phyloP scores from a whole-genome alignment of 2,329 filamentous ascomycete species.

The Neonectria punicea region DNA sequence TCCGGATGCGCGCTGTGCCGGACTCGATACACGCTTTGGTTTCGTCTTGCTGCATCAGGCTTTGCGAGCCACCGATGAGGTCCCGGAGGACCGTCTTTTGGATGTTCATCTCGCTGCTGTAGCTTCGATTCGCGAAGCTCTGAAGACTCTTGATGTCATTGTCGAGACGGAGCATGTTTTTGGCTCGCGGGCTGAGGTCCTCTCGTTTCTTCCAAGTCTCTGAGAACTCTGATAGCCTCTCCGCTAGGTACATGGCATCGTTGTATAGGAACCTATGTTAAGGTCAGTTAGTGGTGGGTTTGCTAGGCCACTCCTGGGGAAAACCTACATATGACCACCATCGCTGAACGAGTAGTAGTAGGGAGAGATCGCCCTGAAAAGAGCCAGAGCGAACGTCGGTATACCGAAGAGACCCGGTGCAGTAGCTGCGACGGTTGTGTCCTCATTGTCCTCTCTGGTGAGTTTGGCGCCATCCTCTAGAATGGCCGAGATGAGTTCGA shows the following conservation, averaged over 20 bases:
- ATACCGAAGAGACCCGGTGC: conserved; percentile 76
- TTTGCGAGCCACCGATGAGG: conserved; percentile 69
- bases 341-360: conserved; percentile 74
- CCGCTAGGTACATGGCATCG: conserved; percentile 71
- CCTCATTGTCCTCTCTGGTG: conserved; percentile 61
- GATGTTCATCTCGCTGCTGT: conserved; percentile 68
- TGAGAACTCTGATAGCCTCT: conserved; percentile 62
- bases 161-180: conserved; percentile 66
- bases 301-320: too few species aligned
- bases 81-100: conserved; percentile 72
- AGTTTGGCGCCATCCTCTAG: conserved; percentile 71
- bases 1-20: conserved; percentile 63
- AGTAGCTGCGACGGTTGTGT: conserved; percentile 71
- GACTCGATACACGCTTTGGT: conserved; percentile 63
- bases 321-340: conserved; percentile 71
- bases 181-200: conserved; percentile 62
- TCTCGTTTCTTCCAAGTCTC: conserved; percentile 63
- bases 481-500: conserved; percentile 71
- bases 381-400: conserved; percentile 78
- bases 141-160: conserved; percentile 69
- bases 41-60: conserved; percentile 67
- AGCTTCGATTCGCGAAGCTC: conserved; percentile 70
- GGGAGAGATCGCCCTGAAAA: conserved; percentile 81
- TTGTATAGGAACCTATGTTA: conserved; percentile 71
- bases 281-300: conserved; percentile 14